These are phyloP conservation scores for Phialemoniopsis sp. DNA, from an alignment of 2,329 filamentous ascomycete species.

Conservation along the genomic window DNA sequence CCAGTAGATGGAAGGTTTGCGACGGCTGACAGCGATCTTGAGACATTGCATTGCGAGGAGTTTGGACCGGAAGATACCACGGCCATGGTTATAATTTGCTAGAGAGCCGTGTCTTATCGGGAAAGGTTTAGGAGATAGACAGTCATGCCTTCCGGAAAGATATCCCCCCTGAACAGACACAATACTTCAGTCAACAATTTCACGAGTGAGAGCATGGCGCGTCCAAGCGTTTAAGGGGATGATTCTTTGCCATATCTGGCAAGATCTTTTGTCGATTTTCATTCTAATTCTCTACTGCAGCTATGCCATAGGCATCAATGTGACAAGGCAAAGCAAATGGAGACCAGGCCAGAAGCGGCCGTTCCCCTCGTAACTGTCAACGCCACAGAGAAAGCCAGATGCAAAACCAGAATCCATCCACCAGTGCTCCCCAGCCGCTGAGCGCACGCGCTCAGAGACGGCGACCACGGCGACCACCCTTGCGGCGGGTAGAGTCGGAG, in stretches of 20 bases:
- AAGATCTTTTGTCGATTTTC: constrained; percentile 13
- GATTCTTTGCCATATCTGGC: too few relatives aligned
- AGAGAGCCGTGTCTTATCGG: too few relatives aligned
- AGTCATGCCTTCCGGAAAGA: too few relatives aligned
- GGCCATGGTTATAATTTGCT: too few relatives aligned
- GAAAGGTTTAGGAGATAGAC: too few relatives aligned
- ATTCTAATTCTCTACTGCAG: constrained; percentile 17
- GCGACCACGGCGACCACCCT: constrained; percentile 99
- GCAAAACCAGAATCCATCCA: constrained; percentile 24
- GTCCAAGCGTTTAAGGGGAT: too few relatives aligned
- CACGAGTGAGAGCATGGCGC: too few relatives aligned
- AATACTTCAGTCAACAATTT: too few relatives aligned
- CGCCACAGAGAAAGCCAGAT: constrained; percentile 55
- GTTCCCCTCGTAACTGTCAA: constrained; percentile 72
- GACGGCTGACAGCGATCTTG: too few relatives aligned
- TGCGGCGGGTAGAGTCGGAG: constrained; percentile 98
- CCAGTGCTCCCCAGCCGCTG: background rate
- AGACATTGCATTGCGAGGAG: too few relatives aligned
- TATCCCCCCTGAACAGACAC: too few relatives aligned
- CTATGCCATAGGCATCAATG: constrained; percentile 37
- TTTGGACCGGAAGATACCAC: too few relatives aligned
- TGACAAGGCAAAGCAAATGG: constrained; percentile 51
- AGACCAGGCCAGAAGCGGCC: constrained; percentile 60
- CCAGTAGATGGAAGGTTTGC: constrained; percentile 8
- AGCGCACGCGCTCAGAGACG: constrained; percentile 74